Conservation (phyloP, 495 filamentous ascomycete genomes). For the Glarea lozoyensis region DNA sequence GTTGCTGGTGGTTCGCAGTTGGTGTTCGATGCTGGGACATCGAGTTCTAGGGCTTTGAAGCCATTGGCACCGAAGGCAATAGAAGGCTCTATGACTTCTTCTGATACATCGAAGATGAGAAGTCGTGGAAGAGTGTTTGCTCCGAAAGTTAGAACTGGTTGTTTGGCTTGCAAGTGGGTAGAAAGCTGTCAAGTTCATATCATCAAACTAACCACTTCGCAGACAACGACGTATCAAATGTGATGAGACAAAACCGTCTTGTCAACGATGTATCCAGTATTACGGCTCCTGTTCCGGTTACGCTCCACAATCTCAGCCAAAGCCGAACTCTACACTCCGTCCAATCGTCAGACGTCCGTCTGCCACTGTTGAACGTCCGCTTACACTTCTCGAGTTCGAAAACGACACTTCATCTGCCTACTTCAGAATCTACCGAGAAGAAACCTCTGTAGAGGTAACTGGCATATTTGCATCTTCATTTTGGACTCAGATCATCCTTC, state of each 20-base stretch:
- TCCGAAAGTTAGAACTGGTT: background rate
- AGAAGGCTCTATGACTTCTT: too few relatives aligned
- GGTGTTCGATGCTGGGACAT: too few relatives aligned
- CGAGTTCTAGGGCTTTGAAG: too few relatives aligned
- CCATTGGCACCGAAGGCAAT: too few relatives aligned
- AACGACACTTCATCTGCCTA: background rate
- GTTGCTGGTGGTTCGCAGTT: too few relatives aligned
- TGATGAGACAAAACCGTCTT: background rate
- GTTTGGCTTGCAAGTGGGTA: background rate
- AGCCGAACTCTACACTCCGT: background rate
- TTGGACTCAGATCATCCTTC: conserved; percentile 2
- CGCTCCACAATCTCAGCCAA: background rate
- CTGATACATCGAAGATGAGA: too few relatives aligned
- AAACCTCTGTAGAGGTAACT: background rate
- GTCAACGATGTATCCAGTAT: background rate
- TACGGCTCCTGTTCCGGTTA: background rate
- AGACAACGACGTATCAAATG: background rate
- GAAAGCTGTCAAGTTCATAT: background rate
- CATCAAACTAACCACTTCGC: background rate
- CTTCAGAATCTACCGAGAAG: background rate
- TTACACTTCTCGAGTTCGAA: background rate
- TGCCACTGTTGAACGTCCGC: background rate
- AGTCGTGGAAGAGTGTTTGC: too few relatives aligned
- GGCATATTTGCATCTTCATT: background rate
- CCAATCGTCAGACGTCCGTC: background rate